Percentiles rank a stretch among this genome's conserved stretches.
Evolutionary conservation across 2,329 filamentous ascomycete genomes (phyloP).

Genomic region (Ophiocordyceps robertsii): DNA sequence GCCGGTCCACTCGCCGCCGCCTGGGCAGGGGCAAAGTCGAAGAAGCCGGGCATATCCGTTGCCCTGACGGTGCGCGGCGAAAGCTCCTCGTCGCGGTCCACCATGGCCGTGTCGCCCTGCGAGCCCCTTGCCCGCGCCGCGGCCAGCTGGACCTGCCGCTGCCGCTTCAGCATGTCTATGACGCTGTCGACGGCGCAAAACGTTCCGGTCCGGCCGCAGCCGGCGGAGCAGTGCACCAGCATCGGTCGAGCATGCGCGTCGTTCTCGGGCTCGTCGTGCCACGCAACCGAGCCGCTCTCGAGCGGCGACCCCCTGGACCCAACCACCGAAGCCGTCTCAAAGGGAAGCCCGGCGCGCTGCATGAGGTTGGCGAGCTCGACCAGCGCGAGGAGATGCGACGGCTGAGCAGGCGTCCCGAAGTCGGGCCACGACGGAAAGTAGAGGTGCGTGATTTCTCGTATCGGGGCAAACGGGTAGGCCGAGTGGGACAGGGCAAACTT

Average conservation of each 20-base stretch:
- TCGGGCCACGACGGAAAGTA: slow-evolving; percentile 97
- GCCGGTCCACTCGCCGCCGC: slow-evolving; percentile 3
- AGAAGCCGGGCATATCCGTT: slow-evolving; percentile 8
- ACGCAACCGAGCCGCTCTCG: slow-evolving; percentile 24
- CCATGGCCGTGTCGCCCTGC: slow-evolving; percentile 36
- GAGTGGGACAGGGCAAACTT: slow-evolving; percentile 76
- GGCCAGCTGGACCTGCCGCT: slow-evolving; percentile 32
- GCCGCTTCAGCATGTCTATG: slow-evolving; percentile 91
- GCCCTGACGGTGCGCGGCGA: slow-evolving; percentile 14
- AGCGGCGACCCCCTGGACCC: slow-evolving; percentile 14
- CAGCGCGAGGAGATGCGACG: slow-evolving; percentile 70
- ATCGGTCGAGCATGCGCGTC: slow-evolving; percentile 49
- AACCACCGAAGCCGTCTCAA: slow-evolving; percentile 26
- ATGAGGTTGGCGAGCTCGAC: slow-evolving; percentile 79
- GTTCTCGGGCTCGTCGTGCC: slow-evolving; percentile 47
- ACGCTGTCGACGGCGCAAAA: slow-evolving; percentile 96
- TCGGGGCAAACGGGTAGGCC: slow-evolving; percentile 65
- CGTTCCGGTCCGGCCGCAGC: slow-evolving; percentile 87
- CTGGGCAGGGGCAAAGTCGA: slow-evolving; percentile 6
- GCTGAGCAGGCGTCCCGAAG: slow-evolving; percentile 84
- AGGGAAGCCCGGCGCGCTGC: slow-evolving; percentile 42
- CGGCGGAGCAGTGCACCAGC: slow-evolving; percentile 89
- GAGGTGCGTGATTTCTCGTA: slow-evolving; percentile 86
- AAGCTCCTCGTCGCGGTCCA: slow-evolving; percentile 12
- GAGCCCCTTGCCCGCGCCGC: slow-evolving; percentile 8